These are phyloP conservation scores for Fusarium hainanense DNA, from an alignment of 2,329 filamentous ascomycete genomes.

Conservation along the genomic window DNA sequence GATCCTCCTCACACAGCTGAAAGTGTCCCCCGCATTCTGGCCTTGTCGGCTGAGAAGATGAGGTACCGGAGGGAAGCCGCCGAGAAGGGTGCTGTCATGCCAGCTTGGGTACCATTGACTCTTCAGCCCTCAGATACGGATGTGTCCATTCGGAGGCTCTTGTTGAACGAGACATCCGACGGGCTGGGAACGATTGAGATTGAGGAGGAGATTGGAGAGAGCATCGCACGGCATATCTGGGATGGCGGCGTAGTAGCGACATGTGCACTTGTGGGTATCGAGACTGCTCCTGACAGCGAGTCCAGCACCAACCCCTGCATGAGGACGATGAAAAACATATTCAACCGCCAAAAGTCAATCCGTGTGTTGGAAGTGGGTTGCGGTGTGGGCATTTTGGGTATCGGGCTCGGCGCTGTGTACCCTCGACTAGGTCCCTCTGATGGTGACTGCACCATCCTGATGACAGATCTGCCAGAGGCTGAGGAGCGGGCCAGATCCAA, in stretches of 20 bases:
- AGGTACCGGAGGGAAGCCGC: constrained; percentile 33
- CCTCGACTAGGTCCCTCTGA: constrained; percentile 32
- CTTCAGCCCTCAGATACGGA: constrained; percentile 38
- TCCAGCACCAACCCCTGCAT: constrained; percentile 47
- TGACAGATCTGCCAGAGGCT: constrained; percentile 68
- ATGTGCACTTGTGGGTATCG: constrained; percentile 48
- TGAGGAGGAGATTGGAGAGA: constrained; percentile 69
- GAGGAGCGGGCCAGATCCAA: constrained; percentile 62
- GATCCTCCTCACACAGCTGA: constrained; percentile 44
- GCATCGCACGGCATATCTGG: constrained; percentile 70
- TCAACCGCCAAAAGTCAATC: constrained; percentile 46
- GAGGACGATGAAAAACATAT: constrained; percentile 46
- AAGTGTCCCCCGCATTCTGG: constrained; percentile 44
- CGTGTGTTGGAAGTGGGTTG: constrained; percentile 67
- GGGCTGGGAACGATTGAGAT: constrained; percentile 53
- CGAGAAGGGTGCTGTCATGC: constrained; percentile 55
- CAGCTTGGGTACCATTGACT: constrained; percentile 55
- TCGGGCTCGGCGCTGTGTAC: constrained; percentile 58
- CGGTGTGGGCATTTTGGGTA: constrained; percentile 66
- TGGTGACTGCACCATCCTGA: constrained; percentile 53
- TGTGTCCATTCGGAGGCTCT: constrained; percentile 47
- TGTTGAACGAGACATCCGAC: constrained; percentile 40
- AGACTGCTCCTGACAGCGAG: constrained; percentile 43
- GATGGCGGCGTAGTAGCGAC: constrained; percentile 64
- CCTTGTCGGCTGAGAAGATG: constrained; percentile 32